Percentiles rank a stretch among this genome's conserved stretches.
phyloP scores from a whole-genome alignment of 305 asterid species.

The Rubia peregrina region DNA sequence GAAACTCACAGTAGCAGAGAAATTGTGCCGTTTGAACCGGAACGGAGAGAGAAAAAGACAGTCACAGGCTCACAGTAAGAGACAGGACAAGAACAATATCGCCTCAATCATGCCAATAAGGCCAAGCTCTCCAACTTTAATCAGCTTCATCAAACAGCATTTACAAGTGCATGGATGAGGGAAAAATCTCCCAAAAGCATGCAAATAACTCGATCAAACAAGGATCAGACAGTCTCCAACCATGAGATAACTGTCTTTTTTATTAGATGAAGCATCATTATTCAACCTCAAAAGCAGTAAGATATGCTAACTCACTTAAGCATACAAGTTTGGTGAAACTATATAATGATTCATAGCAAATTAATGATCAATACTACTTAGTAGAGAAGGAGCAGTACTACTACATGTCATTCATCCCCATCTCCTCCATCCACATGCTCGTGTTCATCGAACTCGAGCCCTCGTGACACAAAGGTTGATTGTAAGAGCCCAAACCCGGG shows the following conservation, averaged over 20 bases:
- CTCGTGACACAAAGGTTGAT: conserved; percentile 7
- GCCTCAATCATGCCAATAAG: background rate
- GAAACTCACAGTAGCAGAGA: no score
- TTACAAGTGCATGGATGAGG: background rate
- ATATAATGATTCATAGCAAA: background rate
- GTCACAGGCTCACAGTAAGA: background rate
- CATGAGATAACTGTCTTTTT: background rate
- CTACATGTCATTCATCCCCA: conserved; percentile 12
- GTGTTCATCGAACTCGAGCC: conserved; percentile 9
- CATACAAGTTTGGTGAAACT: background rate
- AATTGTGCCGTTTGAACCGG: no score
- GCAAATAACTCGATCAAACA: background rate
- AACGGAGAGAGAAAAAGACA: no score
- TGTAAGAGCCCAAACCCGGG: conserved; percentile 15
- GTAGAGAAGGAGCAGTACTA: background rate
- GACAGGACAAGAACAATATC: background rate
- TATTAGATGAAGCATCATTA: conserved; percentile 4
- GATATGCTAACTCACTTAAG: background rate
- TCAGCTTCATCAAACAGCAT: background rate
- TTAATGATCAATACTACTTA: background rate
- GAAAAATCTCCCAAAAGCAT: background rate
- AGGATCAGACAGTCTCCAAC: no score
- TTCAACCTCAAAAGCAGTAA: background rate
- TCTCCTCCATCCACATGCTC: conserved; percentile 16
- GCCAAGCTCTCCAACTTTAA: background rate